Conservation (phyloP, 768 basidiomycete species). For the Mycena filopes region DNA sequence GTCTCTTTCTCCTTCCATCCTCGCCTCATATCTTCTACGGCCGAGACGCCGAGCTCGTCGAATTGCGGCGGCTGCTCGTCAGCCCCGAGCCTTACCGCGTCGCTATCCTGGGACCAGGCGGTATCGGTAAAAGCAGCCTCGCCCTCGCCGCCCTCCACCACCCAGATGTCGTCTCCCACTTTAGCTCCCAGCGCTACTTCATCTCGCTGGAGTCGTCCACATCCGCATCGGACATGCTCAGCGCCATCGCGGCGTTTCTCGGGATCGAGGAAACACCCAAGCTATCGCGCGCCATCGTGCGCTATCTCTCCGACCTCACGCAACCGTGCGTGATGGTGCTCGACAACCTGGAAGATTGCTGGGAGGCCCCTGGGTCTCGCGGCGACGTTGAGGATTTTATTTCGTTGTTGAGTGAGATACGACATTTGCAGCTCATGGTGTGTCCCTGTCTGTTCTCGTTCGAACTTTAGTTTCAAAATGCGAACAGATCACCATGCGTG, state of each 20-base stretch:
- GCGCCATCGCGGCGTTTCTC: not conserved
- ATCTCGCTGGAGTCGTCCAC: not conserved
- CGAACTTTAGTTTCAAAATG: not conserved
- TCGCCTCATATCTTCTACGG: conserved; percentile 22
- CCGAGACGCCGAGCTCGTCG: not conserved
- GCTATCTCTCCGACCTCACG: not conserved
- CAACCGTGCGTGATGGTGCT: not conserved
- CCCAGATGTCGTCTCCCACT: not conserved
- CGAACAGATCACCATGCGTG: conserved; percentile 16
- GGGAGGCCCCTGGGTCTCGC: not conserved
- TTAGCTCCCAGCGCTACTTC: conserved; percentile 4
- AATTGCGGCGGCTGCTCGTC: not conserved
- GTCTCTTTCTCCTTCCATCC: conserved; percentile 8
- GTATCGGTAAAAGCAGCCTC: conserved; percentile 18
- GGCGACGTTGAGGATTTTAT: not conserved
- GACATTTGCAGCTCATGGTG: not conserved
- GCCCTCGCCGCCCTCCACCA: conserved; percentile 9
- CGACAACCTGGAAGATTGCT: conserved; percentile 7
- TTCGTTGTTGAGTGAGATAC: not conserved
- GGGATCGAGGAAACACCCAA: not conserved
- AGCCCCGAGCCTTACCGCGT: not conserved
- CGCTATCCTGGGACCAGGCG: conserved; percentile 11
- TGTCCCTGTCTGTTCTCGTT: not conserved
- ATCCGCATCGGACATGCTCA: not conserved
- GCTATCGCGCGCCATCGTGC: not conserved